Evolutionary conservation across 2,329 filamentous ascomycete genomes (phyloP), one percentile per base, ranked within the genome.

Genomic region (Hypoxylon sp.): DNA sequence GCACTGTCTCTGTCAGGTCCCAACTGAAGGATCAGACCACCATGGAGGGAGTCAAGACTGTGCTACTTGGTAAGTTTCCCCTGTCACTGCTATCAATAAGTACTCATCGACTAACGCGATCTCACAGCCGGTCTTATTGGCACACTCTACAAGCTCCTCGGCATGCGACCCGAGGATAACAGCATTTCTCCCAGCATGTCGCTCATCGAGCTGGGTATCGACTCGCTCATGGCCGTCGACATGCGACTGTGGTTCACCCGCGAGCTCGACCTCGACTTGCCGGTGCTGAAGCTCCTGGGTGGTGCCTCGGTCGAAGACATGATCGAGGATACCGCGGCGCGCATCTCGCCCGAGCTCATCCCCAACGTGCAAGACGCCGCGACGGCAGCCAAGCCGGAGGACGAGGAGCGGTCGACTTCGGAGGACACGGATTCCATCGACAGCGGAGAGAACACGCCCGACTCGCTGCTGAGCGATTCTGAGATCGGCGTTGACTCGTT

Each of bases 281-380:
- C 53, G n/a, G 53, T 56, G 8, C 53, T 56, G 8, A 56, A 56
- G 53, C 32, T 56, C n/a, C 32, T 56, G 14, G 53, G 53, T 24
- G 53, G 53, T 48, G 53, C 53, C 22, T 56, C 53, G n/a, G 53
- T 56, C 30, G 53, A 56, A 49, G 53, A 56, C 53, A 56, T 56
- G 53, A 56, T 56, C 16, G 53, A 56, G 32, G 53, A 56, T 26
- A 56, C 53, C 30, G 53, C 53, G 14, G 30, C 53, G 14, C 53
- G 53, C 24, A 46, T 56, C 18, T 48, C 53, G 26, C 53, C 53
- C 22, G 53, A 56, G 14, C 42, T 56, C 14, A 56, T 56, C 32
- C 53, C 53, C 30, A 56, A 56, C 53, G 53, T 56, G 20, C n/a
- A 48, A 32, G 42, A 46, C 16, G 53, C 28, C 3, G 42, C 28